Percentiles rank a stretch among this genome's conserved stretches.
These are phyloP conservation scores for Silybum marianum DNA, from an alignment of 129 eudicot genomes.

Conservation along the genomic window DNA sequence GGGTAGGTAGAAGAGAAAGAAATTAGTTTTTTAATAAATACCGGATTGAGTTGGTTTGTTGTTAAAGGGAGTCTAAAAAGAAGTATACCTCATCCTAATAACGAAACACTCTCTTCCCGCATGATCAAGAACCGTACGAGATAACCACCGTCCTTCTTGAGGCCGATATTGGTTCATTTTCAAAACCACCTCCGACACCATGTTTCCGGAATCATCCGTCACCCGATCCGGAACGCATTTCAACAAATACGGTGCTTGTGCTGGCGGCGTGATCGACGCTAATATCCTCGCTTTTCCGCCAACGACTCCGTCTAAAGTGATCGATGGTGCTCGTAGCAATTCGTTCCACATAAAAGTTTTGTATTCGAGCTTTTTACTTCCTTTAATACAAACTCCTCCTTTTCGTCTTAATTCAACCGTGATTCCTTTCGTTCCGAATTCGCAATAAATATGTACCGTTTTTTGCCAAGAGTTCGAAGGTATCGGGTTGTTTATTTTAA, in stretches of 20 bases:
- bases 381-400: slow-evolving; percentile 62
- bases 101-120: slow-evolving; percentile 92
- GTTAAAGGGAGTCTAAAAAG: background rate
- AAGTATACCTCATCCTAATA: slow-evolving; percentile 63
- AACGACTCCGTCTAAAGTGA: slow-evolving; percentile 50
- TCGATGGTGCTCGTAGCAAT: slow-evolving; percentile 78
- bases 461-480: slow-evolving; percentile 59
- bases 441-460: slow-evolving; percentile 70
- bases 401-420: slow-evolving; percentile 56
- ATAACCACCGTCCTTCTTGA: slow-evolving; percentile 94
- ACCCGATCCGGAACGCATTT: slow-evolving; percentile 93
- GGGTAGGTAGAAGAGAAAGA: too few relatives aligned
- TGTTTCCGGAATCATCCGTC: slow-evolving; percentile 88
- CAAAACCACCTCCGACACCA: slow-evolving; percentile 88
- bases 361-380: slow-evolving; percentile 51
- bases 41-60: too few relatives aligned
- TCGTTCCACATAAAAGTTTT: slow-evolving; percentile 74
- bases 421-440: slow-evolving; percentile 85
- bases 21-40: too few relatives aligned
- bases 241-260: slow-evolving; percentile 81
- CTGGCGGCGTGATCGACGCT: slow-evolving; percentile 93
- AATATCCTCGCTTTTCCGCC: slow-evolving; percentile 45
- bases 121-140: slow-evolving; percentile 93
- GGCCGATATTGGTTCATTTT: slow-evolving; percentile 85
- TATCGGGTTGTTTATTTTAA: slow-evolving; percentile 60